Percentiles rank a stretch among this genome's conserved stretches.
These are phyloP conservation scores for Cerrena zonata DNA, from an alignment of 1,284 basidiomycete genomes.

Conservation along the genomic window DNA sequence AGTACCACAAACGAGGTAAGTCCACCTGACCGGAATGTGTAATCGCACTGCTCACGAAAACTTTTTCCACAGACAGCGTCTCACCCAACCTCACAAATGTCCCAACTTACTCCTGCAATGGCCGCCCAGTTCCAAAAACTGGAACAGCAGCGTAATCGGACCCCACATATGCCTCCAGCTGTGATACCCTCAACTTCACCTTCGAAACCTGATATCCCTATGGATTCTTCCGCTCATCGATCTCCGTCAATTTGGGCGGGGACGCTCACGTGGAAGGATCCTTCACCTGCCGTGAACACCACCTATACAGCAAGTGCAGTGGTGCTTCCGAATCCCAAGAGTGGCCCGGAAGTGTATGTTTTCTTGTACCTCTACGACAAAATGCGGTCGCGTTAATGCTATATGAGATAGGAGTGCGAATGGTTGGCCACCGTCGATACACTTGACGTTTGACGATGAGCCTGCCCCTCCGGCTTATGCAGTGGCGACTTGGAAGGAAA, in stretches of 20 bases:
- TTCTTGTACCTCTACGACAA: too few species aligned
- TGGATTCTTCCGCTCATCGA: too few species aligned
- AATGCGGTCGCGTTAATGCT: not conserved
- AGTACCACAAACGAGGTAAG: not conserved
- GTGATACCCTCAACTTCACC: slow-evolving; percentile 8
- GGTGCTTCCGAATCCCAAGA: too few species aligned
- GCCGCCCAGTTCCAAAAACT: slow-evolving; percentile 50
- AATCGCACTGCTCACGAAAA: not conserved
- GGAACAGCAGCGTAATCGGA: slow-evolving; percentile 38
- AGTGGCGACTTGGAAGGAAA: not conserved
- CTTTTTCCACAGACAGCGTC: not conserved
- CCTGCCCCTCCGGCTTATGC: not conserved
- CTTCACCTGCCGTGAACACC: not conserved
- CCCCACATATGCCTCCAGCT: slow-evolving; percentile 10
- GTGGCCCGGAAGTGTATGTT: not conserved
- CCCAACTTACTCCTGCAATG: slow-evolving; percentile 7
- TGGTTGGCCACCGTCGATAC: slow-evolving; percentile 4
- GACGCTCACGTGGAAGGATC: slow-evolving; percentile 36
- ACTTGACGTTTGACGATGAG: not conserved
- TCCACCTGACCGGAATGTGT: not conserved
- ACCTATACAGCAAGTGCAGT: too few species aligned
- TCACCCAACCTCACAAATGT: not conserved
- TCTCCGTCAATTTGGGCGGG: slow-evolving; percentile 43
- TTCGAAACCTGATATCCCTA: not conserved
- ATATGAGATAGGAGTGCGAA: not conserved